These are phyloP conservation scores for Xylariomycetidae sp. DNA, from an alignment of 2,329 filamentous ascomycete genomes.

Conservation along the genomic window DNA sequence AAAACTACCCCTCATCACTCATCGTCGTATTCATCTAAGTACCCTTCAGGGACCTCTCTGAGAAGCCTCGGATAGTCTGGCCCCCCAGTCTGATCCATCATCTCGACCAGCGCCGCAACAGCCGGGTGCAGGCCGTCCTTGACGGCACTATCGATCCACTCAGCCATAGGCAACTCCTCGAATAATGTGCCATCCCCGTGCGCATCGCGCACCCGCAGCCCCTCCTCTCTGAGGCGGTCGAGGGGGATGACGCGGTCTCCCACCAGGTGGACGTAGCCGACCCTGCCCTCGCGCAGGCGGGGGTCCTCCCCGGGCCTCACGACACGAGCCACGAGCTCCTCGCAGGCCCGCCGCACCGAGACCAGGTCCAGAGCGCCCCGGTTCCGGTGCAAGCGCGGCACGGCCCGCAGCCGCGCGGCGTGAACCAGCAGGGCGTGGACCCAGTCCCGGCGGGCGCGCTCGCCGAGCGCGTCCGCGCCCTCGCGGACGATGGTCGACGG, in stretches of 20 bases:
- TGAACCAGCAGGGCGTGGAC: neutral
- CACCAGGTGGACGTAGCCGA: conserved; percentile 10
- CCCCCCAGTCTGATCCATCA: too few species aligned
- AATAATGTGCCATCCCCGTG: neutral
- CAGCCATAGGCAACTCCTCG: conserved; percentile 5
- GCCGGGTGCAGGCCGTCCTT: conserved; percentile 10
- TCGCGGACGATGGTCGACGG: conserved; percentile 9
- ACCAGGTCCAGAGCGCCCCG: conserved; percentile 1
- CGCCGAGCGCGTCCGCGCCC: conserved; percentile 1
- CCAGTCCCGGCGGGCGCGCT: neutral
- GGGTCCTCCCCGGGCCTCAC: neutral
- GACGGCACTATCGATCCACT: conserved; percentile 9
- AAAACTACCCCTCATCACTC: too few species aligned
- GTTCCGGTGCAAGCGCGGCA: conserved; percentile 2
- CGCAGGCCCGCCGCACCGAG: neutral
- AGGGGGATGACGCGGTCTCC: conserved; percentile 10
- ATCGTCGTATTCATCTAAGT: too few species aligned
- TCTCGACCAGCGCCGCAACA: conserved; percentile 10
- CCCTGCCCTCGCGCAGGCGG: neutral
- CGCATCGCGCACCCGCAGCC: neutral
- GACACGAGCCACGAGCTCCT: neutral
- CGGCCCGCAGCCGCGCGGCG: conserved; percentile 1
- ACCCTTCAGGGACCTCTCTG: too few species aligned
- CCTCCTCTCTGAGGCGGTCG: neutral
- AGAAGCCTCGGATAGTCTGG: too few species aligned